These are phyloP conservation scores for Loxodes magnus DNA, from an alignment of 73 alveolate species.

Conservation along the genomic window DNA sequence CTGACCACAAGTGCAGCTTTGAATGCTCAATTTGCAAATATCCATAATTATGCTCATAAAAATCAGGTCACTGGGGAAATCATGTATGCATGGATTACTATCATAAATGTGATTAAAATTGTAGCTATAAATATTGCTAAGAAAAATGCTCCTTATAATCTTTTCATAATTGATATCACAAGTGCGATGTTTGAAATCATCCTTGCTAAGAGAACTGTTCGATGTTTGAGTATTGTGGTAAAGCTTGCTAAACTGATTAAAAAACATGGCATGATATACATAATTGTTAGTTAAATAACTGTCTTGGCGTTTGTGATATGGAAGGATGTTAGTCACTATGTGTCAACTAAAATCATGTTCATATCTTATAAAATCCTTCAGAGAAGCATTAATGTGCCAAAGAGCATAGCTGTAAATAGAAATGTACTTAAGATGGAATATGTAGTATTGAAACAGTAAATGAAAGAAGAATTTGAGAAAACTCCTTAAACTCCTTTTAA, in stretches of 20 bases:
- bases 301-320: not conserved
- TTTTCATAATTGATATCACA: not conserved
- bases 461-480: too few species aligned
- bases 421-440: too few species aligned
- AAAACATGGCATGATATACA: not conserved
- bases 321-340: constrained; percentile 1
- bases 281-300: not conserved
- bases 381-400: too few species aligned
- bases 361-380: too few species aligned
- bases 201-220: constrained; percentile 1
- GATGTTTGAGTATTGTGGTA: not conserved
- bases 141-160: not conserved
- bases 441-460: too few species aligned
- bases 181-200: not conserved
- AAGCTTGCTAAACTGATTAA: not conserved
- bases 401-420: too few species aligned
- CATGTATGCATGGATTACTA: not conserved
- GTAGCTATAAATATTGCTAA: not conserved
- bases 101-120: not conserved
- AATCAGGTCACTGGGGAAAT: not conserved
- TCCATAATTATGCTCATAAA: not conserved
- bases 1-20: not conserved
- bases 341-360: not conserved
- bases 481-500: not conserved
- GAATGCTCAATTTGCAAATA: not conserved